Conservation (phyloP, 2,329 filamentous ascomycete genomes). For the Neurospora crassa region DNA sequence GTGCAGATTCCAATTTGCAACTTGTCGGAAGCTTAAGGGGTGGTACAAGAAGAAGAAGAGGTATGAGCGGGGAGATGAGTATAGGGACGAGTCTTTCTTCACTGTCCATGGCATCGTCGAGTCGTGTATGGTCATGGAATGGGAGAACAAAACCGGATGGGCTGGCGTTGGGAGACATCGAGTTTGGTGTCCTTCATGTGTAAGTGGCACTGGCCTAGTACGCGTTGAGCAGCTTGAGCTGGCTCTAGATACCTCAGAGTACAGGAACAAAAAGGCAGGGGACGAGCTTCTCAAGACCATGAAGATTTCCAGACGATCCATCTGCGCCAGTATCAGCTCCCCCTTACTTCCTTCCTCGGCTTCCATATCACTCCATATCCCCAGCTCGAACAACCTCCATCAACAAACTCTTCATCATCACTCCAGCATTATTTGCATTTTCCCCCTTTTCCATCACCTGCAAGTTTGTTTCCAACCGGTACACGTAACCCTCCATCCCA, state of each 20-base stretch:
- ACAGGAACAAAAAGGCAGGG: not conserved
- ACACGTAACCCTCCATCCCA: not conserved
- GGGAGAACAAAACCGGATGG: not conserved
- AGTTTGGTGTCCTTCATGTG: not conserved
- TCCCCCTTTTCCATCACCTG: not conserved
- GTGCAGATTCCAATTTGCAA: not conserved
- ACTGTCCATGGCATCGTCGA: not conserved
- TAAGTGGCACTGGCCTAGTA: not conserved
- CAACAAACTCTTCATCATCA: constrained; percentile 5
- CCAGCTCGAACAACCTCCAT: not conserved
- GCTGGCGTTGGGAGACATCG: not conserved
- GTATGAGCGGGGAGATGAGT: not conserved
- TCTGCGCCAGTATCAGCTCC: not conserved
- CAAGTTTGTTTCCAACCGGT: constrained; percentile 1
- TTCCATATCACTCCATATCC: not conserved
- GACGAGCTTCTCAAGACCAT: not conserved
- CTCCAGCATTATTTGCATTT: not conserved
- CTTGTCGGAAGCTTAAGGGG: not conserved
- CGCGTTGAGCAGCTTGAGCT: not conserved
- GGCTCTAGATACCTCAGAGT: not conserved
- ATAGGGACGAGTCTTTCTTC: not conserved
- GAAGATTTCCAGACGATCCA: no score
- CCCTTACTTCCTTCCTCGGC: not conserved
- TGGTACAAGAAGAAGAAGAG: not conserved
- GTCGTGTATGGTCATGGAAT: not conserved